These are phyloP conservation scores for Penicillium sp. DNA, from an alignment of 2,329 filamentous ascomycete species.

Conservation along the genomic window DNA sequence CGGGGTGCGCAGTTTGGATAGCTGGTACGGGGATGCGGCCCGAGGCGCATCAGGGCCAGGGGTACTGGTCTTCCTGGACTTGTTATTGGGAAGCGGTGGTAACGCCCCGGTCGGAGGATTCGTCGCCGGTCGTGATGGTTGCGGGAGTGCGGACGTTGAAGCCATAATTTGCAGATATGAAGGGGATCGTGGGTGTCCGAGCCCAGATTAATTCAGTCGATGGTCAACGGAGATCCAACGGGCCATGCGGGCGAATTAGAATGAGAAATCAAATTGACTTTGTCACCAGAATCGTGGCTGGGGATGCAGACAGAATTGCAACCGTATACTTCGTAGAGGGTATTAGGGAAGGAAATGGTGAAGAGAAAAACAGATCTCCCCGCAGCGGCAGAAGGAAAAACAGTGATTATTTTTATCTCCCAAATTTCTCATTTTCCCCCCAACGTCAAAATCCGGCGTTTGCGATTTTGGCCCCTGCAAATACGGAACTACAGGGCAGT, in stretches of 20 bases:
- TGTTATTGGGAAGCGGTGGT: slow-evolving; percentile 66
- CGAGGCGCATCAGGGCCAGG: slow-evolving; percentile 45
- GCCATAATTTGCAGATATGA: slow-evolving; percentile 16
- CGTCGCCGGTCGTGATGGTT: slow-evolving; percentile 55
- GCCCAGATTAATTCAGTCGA: slow-evolving; percentile 4
- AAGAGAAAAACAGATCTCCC: slow-evolving; percentile 4
- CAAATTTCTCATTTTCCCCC: not conserved
- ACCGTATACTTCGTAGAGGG: no score
- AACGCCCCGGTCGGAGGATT: slow-evolving; percentile 66
- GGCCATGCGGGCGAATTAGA: slow-evolving; percentile 14
- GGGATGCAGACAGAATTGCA: no score
- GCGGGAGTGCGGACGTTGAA: slow-evolving; percentile 56
- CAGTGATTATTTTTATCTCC: slow-evolving; percentile 5
- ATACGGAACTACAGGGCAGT: not conserved
- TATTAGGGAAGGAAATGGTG: not conserved
- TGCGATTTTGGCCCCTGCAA: not conserved
- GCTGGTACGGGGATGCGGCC: slow-evolving; percentile 40
- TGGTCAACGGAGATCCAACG: slow-evolving; percentile 3
- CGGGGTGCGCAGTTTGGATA: slow-evolving; percentile 56
- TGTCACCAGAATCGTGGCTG: no score
- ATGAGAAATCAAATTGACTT: no score
- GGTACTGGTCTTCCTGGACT: slow-evolving; percentile 65
- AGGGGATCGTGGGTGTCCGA: not conserved
- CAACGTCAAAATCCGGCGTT: not conserved
- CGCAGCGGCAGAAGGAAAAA: slow-evolving; percentile 4